Evolutionary conservation across 345 rosid genomes (phyloP).

Genomic region (Murraya paniculata): DNA sequence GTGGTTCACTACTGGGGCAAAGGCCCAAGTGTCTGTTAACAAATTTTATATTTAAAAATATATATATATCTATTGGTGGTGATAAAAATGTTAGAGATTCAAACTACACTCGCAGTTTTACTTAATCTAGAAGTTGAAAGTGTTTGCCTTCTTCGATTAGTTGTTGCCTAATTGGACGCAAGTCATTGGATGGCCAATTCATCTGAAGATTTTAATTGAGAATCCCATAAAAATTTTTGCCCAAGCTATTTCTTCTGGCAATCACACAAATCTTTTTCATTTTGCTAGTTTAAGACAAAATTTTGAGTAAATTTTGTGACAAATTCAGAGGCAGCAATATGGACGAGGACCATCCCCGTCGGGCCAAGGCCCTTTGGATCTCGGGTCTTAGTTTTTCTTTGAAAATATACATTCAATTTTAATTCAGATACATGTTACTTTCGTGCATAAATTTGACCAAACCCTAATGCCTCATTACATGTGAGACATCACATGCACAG

Average conservation of each 20-base stretch:
- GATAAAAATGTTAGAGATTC: too few species aligned
- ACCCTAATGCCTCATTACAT: background rate
- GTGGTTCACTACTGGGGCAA: too few species aligned
- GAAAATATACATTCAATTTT: background rate
- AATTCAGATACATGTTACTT: conserved; percentile 4
- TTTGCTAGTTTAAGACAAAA: background rate
- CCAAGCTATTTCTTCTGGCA: background rate
- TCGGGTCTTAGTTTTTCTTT: too few species aligned
- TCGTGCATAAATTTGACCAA: background rate
- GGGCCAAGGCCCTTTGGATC: background rate
- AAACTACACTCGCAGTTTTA: too few species aligned
- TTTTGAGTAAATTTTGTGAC: background rate
- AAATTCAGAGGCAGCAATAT: background rate
- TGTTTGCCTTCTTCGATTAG: too few species aligned
- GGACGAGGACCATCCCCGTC: background rate
- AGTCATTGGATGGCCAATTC: background rate
- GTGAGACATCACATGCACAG: background rate
- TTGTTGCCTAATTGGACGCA: too few species aligned
- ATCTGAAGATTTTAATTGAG: background rate
- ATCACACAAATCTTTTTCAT: background rate
- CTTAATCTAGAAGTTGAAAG: too few species aligned
- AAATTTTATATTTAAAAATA: too few species aligned
- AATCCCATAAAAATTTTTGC: background rate
- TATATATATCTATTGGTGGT: too few species aligned
- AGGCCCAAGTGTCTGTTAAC: too few species aligned